A percentile compares a stretch with the other conserved stretches of the same genome.
These are phyloP conservation scores for Crithidia thermophila DNA, from an alignment of 208 protist species.

Conservation along the genomic window DNA sequence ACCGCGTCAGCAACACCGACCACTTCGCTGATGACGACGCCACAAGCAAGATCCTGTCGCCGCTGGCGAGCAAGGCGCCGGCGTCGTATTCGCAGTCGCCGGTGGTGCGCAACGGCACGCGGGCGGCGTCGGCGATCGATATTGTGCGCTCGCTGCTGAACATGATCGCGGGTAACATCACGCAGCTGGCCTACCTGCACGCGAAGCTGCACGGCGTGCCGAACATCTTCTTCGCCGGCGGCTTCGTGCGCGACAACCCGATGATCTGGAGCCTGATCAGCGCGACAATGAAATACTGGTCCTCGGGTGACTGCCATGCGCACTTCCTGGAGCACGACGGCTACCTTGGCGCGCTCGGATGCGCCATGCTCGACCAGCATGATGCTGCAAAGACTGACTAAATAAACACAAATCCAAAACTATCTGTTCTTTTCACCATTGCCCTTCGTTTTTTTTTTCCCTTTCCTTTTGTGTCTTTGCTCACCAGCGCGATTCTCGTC, in stretches of 20 bases:
- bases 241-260: conserved; percentile 94
- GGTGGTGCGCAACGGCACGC: conserved; percentile 22
- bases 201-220: conserved; percentile 87
- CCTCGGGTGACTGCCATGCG: conserved; percentile 84
- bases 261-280: conserved; percentile 92
- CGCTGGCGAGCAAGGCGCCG: conserved; percentile 12
- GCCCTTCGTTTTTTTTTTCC: conserved; percentile 5
- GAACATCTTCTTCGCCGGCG: conserved; percentile 96
- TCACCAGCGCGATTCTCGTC: too few relatives aligned
- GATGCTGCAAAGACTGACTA: not conserved
- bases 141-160: conserved; percentile 92
- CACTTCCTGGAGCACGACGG: conserved; percentile 97
- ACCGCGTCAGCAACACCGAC: conserved; percentile 26
- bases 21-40: conserved; percentile 45
- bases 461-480: conserved; percentile 11
- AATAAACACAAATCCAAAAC: not conserved
- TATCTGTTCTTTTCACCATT: not conserved
- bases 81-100: conserved; percentile 4
- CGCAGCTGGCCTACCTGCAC: conserved; percentile 96
- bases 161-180: conserved; percentile 97
- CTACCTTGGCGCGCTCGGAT: conserved; percentile 95
- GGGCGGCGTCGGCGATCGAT: conserved; percentile 67
- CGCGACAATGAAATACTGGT: conserved; percentile 95
- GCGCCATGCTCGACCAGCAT: conserved; percentile 42
- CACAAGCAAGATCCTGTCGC: conserved; percentile 37